A percentile compares a stretch with the other conserved stretches of the same genome.
phyloP scores from a whole-genome alignment of 2,329 filamentous ascomycete species.

The Elsinoe fawcettii region DNA sequence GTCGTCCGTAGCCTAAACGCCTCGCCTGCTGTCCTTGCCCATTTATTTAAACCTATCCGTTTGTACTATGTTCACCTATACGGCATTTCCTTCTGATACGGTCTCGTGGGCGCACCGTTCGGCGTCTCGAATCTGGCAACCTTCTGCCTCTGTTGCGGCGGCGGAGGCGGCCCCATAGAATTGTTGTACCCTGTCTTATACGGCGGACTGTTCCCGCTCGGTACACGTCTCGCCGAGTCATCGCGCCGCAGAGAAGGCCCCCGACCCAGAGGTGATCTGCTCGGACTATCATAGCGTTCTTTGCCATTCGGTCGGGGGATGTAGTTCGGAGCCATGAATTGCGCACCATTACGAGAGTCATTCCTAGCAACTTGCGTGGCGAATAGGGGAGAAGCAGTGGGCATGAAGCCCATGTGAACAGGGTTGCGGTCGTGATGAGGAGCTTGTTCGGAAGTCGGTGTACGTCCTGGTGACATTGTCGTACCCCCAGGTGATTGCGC shows the following conservation, averaged over 20 bases:
- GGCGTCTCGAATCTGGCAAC: conserved; percentile 15
- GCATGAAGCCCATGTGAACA: conserved; percentile 32
- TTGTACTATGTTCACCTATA: not conserved
- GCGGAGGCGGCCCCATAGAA: not conserved
- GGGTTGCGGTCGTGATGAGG: not conserved
- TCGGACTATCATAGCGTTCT: conserved; percentile 10
- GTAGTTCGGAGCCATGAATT: conserved; percentile 2
- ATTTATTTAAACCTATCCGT: not conserved
- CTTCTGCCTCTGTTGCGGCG: not conserved
- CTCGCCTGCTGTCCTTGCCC: not conserved
- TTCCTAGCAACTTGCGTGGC: conserved; percentile 37
- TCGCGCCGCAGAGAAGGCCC: conserved; percentile 10
- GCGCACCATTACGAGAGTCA: not conserved
- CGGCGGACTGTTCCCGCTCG: not conserved
- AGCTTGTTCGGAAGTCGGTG: conserved; percentile 13
- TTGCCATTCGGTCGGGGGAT: not conserved
- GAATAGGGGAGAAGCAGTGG: conserved; percentile 40
- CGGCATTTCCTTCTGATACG: conserved; percentile 7
- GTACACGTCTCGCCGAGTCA: not conserved
- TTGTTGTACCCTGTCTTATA: not conserved
- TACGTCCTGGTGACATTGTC: conserved; percentile 20
- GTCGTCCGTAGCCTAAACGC: not conserved
- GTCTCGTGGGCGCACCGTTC: not conserved
- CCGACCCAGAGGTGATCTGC: conserved; percentile 12
- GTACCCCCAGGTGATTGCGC: conserved; percentile 16